phyloP scores from a whole-genome alignment of 192 early-diverging fungal species.

The Backusella sp. region DNA sequence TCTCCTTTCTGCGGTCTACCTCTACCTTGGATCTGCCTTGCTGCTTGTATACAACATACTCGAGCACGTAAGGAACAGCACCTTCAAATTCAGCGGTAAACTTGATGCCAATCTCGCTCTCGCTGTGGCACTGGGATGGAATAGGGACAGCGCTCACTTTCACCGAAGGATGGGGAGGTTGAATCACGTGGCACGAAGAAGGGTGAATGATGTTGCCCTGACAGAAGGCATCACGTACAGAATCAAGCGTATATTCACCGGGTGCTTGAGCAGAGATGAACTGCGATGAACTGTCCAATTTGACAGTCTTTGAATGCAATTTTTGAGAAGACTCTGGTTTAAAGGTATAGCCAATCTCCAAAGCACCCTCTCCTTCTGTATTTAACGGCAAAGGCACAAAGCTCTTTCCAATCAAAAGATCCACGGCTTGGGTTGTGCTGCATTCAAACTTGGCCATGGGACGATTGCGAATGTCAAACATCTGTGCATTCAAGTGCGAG shows the following conservation, averaged over 20 bases:
- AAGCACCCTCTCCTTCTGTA: conserved; percentile 24
- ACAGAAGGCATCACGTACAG: conserved; percentile 35
- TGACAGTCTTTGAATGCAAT: neutral
- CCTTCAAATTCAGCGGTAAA: conserved; percentile 34
- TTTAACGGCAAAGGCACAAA: conserved; percentile 16
- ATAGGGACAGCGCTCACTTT: conserved; percentile 24
- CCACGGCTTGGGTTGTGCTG: conserved; percentile 21
- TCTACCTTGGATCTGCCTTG: neutral
- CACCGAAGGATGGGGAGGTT: conserved; percentile 32
- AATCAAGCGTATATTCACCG: conserved; percentile 38
- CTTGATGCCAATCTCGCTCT: conserved; percentile 36
- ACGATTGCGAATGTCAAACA: conserved; percentile 25
- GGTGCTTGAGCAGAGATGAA: conserved; percentile 23
- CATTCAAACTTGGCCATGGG: conserved; percentile 39
- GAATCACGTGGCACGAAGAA: conserved; percentile 35
- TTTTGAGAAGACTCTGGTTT: neutral
- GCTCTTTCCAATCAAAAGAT: conserved; percentile 25
- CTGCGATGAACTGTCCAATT: neutral
- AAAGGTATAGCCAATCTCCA: conserved; percentile 12
- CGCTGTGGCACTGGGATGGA: conserved; percentile 34
- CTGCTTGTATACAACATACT: conserved; percentile 25
- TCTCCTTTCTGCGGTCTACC: conserved; percentile 12
- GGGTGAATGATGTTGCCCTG: conserved; percentile 29
- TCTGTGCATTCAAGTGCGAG: neutral
- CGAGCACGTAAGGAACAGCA: conserved; percentile 28